Percentiles rank a stretch among this genome's conserved stretches.
phyloP scores from a whole-genome alignment of 768 basidiomycete genomes.

The Gyrodon lividus region DNA sequence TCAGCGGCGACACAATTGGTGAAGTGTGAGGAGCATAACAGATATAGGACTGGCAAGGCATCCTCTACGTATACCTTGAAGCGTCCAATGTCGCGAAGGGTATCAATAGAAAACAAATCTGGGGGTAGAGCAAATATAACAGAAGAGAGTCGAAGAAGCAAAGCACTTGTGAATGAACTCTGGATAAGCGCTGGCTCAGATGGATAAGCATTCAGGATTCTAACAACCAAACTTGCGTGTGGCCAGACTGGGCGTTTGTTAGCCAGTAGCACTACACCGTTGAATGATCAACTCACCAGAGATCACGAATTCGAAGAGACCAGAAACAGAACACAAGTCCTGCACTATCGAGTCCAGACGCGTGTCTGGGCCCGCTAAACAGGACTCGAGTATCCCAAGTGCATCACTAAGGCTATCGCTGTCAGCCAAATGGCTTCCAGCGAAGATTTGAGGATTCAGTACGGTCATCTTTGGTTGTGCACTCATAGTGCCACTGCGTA shows the following conservation, averaged over 20 bases:
- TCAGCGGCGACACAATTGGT: not conserved
- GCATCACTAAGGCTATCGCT: conserved; percentile 20
- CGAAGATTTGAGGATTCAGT: conserved; percentile 18
- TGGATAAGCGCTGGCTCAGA: conserved; percentile 19
- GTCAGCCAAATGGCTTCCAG: conserved; percentile 13
- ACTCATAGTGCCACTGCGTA: not conserved
- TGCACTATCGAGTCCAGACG: conserved; percentile 23
- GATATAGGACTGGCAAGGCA: conserved; percentile 18
- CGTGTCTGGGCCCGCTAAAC: conserved; percentile 23
- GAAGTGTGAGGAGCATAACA: conserved; percentile 19
- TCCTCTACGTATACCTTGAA: conserved; percentile 23
- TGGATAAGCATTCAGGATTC: conserved; percentile 37
- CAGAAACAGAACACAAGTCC: conserved; percentile 25
- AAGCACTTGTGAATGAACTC: conserved; percentile 16
- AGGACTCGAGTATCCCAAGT: conserved; percentile 16
- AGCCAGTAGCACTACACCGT: not conserved
- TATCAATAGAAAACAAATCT: conserved; percentile 10
- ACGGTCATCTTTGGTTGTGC: not conserved
- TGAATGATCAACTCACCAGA: conserved; percentile 21
- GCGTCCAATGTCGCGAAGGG: conserved; percentile 11
- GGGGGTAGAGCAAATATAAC: conserved; percentile 24
- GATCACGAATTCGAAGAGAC: conserved; percentile 30
- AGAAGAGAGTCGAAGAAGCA: conserved; percentile 28
- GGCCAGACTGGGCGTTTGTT: conserved; percentile 14
- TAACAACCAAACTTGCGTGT: conserved; percentile 16